These are phyloP conservation scores for Pseudopediastrum boryanum DNA, from an alignment of 139 green algal species.

Conservation along the genomic window DNA sequence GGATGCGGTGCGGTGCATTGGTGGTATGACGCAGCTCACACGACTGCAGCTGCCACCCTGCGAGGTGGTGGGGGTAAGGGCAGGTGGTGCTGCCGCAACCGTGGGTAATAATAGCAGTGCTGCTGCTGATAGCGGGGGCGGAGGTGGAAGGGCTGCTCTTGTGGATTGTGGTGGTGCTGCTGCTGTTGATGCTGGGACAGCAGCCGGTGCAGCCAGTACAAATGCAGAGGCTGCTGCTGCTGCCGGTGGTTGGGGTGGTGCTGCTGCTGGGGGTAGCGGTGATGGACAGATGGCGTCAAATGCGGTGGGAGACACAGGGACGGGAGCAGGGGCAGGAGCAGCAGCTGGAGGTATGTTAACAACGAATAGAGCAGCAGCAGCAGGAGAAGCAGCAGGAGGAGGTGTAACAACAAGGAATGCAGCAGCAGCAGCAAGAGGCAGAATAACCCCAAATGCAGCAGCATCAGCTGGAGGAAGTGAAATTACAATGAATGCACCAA, in stretches of 20 bases:
- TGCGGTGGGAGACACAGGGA: neutral
- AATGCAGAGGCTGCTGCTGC: conserved; percentile 12
- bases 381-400: neutral
- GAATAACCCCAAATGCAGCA: neutral
- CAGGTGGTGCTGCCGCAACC: too few species aligned
- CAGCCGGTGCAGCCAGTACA: neutral
- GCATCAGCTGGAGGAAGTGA: neutral
- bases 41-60: too few species aligned
- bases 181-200: neutral
- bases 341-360: neutral
- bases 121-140: too few species aligned
- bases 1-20: too few species aligned
- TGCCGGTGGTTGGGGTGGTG: neutral
- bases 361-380: neutral
- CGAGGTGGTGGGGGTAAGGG: too few species aligned
- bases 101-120: too few species aligned
- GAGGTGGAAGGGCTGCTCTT: neutral
- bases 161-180: neutral
- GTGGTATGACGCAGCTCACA: too few species aligned
- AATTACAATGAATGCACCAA: neutral
- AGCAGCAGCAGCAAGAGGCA: neutral
- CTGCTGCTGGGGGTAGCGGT: neutral
- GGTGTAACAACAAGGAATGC: neutral
- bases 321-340: conserved; percentile 2
- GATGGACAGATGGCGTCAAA: neutral